Evolutionary conservation across 306 rosid species (phyloP).

Genomic region (Cucumis melo): DNA sequence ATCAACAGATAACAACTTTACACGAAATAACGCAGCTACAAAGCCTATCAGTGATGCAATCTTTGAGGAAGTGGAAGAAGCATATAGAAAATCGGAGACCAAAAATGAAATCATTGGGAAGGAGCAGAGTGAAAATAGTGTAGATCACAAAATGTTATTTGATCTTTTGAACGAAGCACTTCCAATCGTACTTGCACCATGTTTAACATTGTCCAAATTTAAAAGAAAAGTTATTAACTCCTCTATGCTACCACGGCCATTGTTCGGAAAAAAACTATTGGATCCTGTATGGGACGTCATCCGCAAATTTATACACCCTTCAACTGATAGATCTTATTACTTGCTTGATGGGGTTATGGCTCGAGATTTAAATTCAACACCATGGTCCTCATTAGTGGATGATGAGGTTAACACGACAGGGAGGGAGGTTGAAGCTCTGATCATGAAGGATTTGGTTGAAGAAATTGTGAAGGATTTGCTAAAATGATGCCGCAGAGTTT

Average conservation of each 20-base stretch:
- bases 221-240: constrained; percentile 36
- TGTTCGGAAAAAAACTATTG: constrained; percentile 51
- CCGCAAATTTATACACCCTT: constrained; percentile 26
- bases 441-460: constrained; percentile 55
- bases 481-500: constrained; percentile 4
- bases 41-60: constrained; percentile 62
- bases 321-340: constrained; percentile 22
- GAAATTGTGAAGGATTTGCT: constrained; percentile 56
- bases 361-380: constrained; percentile 36
- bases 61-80: constrained; percentile 81
- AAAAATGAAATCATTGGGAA: constrained; percentile 21
- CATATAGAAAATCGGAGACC: constrained; percentile 25
- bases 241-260: constrained; percentile 29
- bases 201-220: constrained; percentile 30
- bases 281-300: constrained; percentile 53
- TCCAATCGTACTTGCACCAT: constrained; percentile 48
- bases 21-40: constrained; percentile 41
- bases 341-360: constrained; percentile 60
- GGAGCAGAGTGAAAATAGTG: constrained; percentile 25
- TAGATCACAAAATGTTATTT: constrained; percentile 42
- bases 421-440: constrained; percentile 48
- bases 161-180: constrained; percentile 81
- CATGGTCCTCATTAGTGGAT: constrained; percentile 42
- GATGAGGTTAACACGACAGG: constrained; percentile 39
- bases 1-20: constrained; percentile 47